A percentile compares a stretch with the other conserved stretches of the same genome.
Conservation (phyloP, 2,329 filamentous ascomycete genomes). For the Neonectria magnoliae region DNA sequence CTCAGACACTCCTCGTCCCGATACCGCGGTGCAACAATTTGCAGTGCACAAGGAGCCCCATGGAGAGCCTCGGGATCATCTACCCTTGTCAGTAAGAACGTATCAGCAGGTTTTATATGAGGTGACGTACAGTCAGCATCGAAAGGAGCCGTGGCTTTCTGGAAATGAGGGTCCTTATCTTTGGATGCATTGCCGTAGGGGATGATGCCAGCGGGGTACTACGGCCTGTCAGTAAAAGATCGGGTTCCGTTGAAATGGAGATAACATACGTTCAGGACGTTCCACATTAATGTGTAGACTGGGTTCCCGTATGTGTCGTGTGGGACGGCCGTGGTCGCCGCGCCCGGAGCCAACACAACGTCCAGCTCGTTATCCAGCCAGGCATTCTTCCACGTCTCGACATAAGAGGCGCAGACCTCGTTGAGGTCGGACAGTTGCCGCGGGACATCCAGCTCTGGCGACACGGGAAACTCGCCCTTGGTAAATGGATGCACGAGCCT, state of each 20-base stretch:
- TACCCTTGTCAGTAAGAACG: neutral
- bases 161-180: constrained; percentile 14
- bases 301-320: constrained; percentile 38
- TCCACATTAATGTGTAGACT: constrained; percentile 39
- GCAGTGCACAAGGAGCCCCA: constrained; percentile 31
- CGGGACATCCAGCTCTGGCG: constrained; percentile 6
- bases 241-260: rapidly evolving
- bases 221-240: neutral
- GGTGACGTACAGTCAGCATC: constrained; percentile 35
- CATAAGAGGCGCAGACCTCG: constrained; percentile 16
- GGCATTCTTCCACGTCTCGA: constrained; percentile 25
- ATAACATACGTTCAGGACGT: constrained; percentile 32
- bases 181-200: constrained; percentile 32
- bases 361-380: constrained; percentile 32
- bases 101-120: rapidly evolving
- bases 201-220: constrained; percentile 39
- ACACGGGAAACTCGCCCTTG: constrained; percentile 24
- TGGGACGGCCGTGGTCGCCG: constrained; percentile 27
- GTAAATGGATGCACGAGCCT: constrained; percentile 31
- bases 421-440: constrained; percentile 18
- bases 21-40: constrained; percentile 32
- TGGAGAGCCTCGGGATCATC: constrained; percentile 29
- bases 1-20: constrained; percentile 37
- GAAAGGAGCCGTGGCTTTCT: constrained; percentile 27
- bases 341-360: constrained; percentile 33